Conservation (phyloP, 768 basidiomycete species). For the Phlebiopsis flavidoalba region DNA sequence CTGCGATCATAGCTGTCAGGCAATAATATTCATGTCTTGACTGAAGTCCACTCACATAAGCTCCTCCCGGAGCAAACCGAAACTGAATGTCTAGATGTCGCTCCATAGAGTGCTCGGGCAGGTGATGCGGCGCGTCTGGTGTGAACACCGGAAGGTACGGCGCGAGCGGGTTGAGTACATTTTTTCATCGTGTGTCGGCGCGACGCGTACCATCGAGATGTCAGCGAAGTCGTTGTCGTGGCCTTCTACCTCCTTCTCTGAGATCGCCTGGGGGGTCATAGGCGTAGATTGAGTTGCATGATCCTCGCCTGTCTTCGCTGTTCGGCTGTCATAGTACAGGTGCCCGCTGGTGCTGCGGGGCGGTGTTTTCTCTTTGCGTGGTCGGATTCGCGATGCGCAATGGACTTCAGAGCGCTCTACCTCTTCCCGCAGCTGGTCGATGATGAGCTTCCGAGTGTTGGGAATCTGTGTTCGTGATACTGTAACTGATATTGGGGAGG, state of each 20-base stretch:
- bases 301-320: slow-evolving; percentile 30
- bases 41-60: slow-evolving; percentile 42
- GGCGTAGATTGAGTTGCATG: slow-evolving; percentile 31
- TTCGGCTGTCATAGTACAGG: slow-evolving; percentile 14
- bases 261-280: slow-evolving; percentile 55
- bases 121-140: slow-evolving; percentile 57
- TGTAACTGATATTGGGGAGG: slow-evolving; percentile 43
- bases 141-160: slow-evolving; percentile 64
- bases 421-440: slow-evolving; percentile 29
- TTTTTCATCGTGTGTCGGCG: slow-evolving; percentile 68
- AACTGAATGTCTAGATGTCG: slow-evolving; percentile 70
- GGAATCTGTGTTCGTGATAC: slow-evolving; percentile 27
- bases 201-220: slow-evolving; percentile 55
- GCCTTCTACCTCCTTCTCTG: slow-evolving; percentile 44
- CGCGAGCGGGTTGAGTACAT: slow-evolving; percentile 38
- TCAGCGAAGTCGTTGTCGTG: slow-evolving; percentile 45
- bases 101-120: slow-evolving; percentile 53
- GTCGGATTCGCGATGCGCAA: slow-evolving; percentile 46
- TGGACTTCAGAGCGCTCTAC: slow-evolving; percentile 31
- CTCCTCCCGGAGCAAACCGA: slow-evolving; percentile 69
- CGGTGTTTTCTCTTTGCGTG: slow-evolving; percentile 23
- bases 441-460: slow-evolving; percentile 32
- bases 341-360: background rate
- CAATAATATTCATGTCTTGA: background rate
- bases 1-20: slow-evolving; percentile 8